Evolutionary conservation across 2,329 filamentous ascomycete genomes (phyloP).

Genomic region (Gaeumannomyces sp.): DNA sequence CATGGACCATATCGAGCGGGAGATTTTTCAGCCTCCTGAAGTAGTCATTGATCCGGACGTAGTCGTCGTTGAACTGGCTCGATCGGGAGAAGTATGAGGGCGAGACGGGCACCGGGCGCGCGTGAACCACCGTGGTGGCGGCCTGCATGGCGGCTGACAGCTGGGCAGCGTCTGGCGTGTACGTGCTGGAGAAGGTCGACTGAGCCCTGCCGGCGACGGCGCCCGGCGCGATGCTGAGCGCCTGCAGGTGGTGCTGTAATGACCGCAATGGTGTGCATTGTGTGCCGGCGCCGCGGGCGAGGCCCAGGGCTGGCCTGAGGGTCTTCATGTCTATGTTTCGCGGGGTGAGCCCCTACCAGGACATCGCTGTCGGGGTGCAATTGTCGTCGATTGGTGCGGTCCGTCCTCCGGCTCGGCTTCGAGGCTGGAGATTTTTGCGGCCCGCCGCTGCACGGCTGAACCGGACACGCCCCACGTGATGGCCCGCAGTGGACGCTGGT

Average conservation of each 20-base stretch:
- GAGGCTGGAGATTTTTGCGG: slow-evolving; percentile 7
- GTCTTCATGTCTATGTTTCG: slow-evolving; percentile 5
- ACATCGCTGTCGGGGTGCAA: slow-evolving; percentile 4
- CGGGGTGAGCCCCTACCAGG: background rate
- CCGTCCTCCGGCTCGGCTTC: background rate
- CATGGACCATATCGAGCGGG: slow-evolving; percentile 62
- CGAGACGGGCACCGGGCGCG: slow-evolving; percentile 75
- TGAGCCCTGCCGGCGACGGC: background rate
- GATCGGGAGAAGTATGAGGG: slow-evolving; percentile 92
- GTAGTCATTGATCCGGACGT: slow-evolving; percentile 66
- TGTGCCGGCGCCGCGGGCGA: slow-evolving; percentile 25
- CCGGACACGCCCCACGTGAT: too few relatives aligned
- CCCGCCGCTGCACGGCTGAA: background rate
- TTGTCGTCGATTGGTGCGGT: background rate
- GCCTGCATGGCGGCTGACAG: background rate
- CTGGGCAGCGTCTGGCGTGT: background rate
- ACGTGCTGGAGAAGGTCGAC: background rate
- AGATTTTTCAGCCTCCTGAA: slow-evolving; percentile 66
- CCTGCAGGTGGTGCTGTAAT: background rate
- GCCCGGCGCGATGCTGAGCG: slow-evolving; percentile 5
- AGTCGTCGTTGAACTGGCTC: slow-evolving; percentile 79
- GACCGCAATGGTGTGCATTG: slow-evolving; percentile 5
- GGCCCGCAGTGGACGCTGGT: background rate
- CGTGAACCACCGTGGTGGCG: slow-evolving; percentile 30
- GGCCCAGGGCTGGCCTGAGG: slow-evolving; percentile 4